Percentiles rank a stretch among this genome's conserved stretches.
Evolutionary conservation across 305 asterid species (phyloP).

Genomic region (Withania somnifera): DNA sequence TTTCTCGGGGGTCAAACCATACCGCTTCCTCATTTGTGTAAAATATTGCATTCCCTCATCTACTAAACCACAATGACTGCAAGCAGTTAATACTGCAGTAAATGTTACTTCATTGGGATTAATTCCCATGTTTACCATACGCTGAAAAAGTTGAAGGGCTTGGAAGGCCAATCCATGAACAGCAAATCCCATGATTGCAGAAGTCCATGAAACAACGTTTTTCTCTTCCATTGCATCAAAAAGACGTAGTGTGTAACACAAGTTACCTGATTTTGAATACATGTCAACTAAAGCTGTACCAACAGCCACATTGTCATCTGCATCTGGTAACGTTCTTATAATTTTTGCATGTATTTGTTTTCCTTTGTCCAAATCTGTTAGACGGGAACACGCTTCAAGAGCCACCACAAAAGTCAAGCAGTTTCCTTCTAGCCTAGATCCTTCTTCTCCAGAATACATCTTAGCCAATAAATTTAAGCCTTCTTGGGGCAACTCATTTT

Average conservation of each 20-base stretch:
- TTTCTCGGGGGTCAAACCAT: conserved; percentile 16
- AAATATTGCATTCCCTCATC: conserved; percentile 30
- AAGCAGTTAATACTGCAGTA: conserved; percentile 27
- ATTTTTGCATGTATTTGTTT: conserved; percentile 28
- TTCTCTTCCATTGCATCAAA: conserved; percentile 26
- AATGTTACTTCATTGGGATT: conserved; percentile 32
- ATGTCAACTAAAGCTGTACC: conserved; percentile 39
- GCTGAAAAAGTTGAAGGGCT: conserved; percentile 20
- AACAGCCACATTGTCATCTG: conserved; percentile 18
- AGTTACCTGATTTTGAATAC: conserved; percentile 29
- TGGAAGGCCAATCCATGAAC: conserved; percentile 24
- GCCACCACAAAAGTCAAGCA: conserved; percentile 30
- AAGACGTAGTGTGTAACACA: conserved; percentile 16
- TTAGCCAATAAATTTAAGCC: conserved; percentile 15
- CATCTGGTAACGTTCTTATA: conserved; percentile 13
- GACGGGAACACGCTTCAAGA: conserved; percentile 24
- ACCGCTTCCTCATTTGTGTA: conserved; percentile 18
- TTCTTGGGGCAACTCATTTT: conserved; percentile 15
- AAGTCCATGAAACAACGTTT: conserved; percentile 30
- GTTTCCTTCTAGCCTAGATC: conserved; percentile 16
- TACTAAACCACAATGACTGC: conserved; percentile 32
- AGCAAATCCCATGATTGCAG: conserved; percentile 23
- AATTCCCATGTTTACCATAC: conserved; percentile 18
- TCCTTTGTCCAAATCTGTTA: conserved; percentile 23
- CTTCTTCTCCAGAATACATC: conserved; percentile 17